phyloP scores from a whole-genome alignment of 176 grass and related monocot genomes.

The Avena insularis region DNA sequence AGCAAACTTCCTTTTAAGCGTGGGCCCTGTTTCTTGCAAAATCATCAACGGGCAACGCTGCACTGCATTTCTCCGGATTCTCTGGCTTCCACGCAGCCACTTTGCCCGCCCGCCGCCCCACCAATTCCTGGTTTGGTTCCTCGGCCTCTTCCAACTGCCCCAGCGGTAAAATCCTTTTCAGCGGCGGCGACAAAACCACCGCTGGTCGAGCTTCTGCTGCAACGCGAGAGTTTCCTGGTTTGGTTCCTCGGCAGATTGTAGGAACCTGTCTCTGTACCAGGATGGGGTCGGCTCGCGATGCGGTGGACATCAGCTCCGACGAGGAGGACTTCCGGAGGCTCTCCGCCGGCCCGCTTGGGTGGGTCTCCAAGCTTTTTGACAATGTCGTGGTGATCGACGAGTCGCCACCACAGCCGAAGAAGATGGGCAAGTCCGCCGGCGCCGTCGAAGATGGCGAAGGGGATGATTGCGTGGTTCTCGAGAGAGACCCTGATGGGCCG shows the following conservation, averaged over 20 bases:
- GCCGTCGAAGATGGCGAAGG: background rate
- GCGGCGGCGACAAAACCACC: background rate
- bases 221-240: too few relatives aligned
- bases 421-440: background rate
- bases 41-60: background rate
- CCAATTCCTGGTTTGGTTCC: too few relatives aligned
- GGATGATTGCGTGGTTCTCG: background rate
- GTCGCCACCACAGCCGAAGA: background rate
- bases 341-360: background rate
- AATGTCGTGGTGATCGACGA: background rate
- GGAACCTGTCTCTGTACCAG: too few relatives aligned
- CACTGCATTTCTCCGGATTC: background rate
- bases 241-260: too few relatives aligned
- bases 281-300: background rate
- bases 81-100: background rate
- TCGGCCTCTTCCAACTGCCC: background rate
- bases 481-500: background rate
- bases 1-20: background rate
- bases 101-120: background rate
- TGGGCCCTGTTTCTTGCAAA: background rate
- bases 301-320: background rate
- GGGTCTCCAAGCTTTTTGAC: background rate
- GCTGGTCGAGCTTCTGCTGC: background rate
- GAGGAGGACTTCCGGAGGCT: background rate
- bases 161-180: background rate